Percentiles rank a stretch among this genome's conserved stretches.
Conservation (phyloP, 2,329 filamentous ascomycete genomes). For the Talaromyces sp. region DNA sequence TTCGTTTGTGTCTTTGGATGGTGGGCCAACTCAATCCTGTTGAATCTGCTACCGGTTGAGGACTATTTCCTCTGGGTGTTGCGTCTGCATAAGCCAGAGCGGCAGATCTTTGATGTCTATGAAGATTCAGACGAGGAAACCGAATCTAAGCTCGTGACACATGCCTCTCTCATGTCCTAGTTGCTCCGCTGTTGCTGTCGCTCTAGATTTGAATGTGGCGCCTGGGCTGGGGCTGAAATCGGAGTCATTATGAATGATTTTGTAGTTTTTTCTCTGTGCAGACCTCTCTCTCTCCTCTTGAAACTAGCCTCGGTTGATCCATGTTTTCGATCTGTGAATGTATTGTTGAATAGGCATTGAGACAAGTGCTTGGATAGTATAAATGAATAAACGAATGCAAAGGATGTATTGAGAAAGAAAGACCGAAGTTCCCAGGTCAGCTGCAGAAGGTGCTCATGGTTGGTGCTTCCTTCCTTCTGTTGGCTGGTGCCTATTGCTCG, state of each 20-base stretch:
- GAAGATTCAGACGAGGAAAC: constrained; percentile 21
- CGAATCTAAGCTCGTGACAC: background rate
- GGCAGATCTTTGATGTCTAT: constrained; percentile 15
- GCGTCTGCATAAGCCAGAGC: constrained; percentile 60
- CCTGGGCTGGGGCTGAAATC: too few relatives aligned
- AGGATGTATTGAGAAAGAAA: background rate
- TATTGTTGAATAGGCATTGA: background rate
- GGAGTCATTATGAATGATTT: background rate
- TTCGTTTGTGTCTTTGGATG: constrained; percentile 61
- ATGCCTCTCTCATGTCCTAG: background rate
- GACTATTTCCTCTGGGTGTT: constrained; percentile 62
- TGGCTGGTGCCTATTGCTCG: too few relatives aligned
- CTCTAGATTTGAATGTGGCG: background rate
- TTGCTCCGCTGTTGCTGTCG: background rate
- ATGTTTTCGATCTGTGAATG: background rate
- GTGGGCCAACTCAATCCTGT: constrained; percentile 49
- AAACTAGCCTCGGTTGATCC: background rate
- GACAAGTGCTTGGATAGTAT: background rate
- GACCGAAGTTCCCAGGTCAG: too few relatives aligned
- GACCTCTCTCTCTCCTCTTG: too few relatives aligned
- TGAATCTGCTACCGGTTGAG: constrained; percentile 62
- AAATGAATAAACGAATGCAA: background rate
- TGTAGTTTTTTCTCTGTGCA: too few relatives aligned
- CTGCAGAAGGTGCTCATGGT: too few relatives aligned
- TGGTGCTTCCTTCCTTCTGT: too few relatives aligned